Evolutionary conservation across 202 grass and related monocot genomes (phyloP), one percentile per base, ranked within the genome.

Genomic region (Dendrocalamus latiflorus): DNA sequence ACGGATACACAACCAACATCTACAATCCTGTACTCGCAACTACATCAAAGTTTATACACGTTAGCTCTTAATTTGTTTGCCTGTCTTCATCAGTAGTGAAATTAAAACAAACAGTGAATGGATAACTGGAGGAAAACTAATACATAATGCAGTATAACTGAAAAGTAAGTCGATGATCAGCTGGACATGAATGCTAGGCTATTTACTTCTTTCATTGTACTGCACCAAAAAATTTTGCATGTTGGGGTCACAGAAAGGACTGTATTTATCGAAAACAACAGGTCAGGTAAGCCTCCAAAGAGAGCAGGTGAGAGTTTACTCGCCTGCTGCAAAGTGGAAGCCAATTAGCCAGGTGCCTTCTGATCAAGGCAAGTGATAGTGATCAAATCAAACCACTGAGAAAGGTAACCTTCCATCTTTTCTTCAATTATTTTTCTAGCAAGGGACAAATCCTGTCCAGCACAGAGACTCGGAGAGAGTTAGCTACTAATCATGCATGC

Each of bases 361-460:
- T 26, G 53, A 70, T 60, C 53, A 81, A 44, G 48, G 78, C 64
- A 80, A 81, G 69, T 36, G 45, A 34, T 22, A 8, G 45, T 24
- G 17, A 43, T 36, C 24, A 58, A 60, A 18, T 10, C 30, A 41
- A 53, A 57, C 68, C 45, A 47, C 72, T 26, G 50, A 28, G 26
- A 21, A 67, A 60, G 70, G 47, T 70, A 41, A 34, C 54, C 43
- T 30, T 34, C 34, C 51, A 17, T 62, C 17, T 59, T 37, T 38
- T 55, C 34, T 80, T 54, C 30, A 24, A 84, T 45, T 61, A 61
- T 69, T 70, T 57, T 67, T 26, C 11, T 48, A 50, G 70, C n/a
- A 81, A 86, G 51, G 61, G 43, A 62, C 54, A 70, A 62, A 49
- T 81, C 71, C 48, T 70, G 42, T 22, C 41, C 72, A 63, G 12